These are phyloP conservation scores for Ceratobasidium sp. DNA, from an alignment of 1,284 basidiomycete genomes.

Conservation along the genomic window DNA sequence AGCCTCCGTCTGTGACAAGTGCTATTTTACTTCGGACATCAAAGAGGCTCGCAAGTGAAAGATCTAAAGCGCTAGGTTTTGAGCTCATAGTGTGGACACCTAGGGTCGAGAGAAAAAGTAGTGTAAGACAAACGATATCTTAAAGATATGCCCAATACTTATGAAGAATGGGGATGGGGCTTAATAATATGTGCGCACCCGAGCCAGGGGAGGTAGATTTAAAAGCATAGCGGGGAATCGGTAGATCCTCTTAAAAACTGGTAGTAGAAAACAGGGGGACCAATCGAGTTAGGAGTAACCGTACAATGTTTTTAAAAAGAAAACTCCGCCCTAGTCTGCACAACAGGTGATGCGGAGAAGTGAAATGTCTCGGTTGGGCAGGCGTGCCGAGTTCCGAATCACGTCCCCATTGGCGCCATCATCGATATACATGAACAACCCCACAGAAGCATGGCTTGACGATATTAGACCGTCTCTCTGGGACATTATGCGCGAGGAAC, in stretches of 20 bases:
- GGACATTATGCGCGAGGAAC: not conserved
- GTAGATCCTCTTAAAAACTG: not conserved
- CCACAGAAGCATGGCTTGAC: not conserved
- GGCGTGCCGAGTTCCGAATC: constrained; percentile 1
- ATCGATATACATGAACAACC: not conserved
- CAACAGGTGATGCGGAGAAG: not conserved
- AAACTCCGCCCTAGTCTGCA: not conserved
- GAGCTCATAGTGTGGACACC: not conserved
- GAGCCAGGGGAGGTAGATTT: not conserved
- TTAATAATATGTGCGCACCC: not conserved
- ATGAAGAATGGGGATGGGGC: not conserved
- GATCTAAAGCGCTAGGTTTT: constrained; percentile 54
- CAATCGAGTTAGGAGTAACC: not conserved
- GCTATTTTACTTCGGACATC: constrained; percentile 74
- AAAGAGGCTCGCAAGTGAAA: constrained; percentile 71
- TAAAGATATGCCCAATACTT: not conserved
- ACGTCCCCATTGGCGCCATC: not conserved
- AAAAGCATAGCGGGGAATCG: not conserved
- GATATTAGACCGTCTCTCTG: not conserved
- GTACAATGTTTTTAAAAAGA: not conserved
- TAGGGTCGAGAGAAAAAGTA: not conserved
- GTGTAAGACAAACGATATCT: not conserved
- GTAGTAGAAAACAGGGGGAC: not conserved
- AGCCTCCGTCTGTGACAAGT: constrained; percentile 82
- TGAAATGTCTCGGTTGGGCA: constrained; percentile 8